phyloP scores from a whole-genome alignment of 768 basidiomycete genomes.

The Dioszegia hungarica region DNA sequence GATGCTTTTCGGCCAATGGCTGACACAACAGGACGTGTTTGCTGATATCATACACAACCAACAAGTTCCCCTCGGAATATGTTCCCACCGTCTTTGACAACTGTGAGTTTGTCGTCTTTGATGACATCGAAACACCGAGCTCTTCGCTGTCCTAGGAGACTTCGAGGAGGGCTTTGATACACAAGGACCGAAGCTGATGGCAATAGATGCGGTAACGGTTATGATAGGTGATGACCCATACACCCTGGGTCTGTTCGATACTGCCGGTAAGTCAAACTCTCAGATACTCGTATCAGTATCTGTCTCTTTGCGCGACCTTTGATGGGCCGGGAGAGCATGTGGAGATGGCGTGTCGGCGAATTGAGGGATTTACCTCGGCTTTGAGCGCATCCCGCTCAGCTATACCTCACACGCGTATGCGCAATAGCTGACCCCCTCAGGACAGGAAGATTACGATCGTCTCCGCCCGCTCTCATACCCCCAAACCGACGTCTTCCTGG shows the following conservation, averaged over 20 bases:
- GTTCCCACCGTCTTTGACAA: constrained; percentile 75
- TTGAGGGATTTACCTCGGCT: no score
- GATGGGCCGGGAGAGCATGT: no score
- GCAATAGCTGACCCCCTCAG: constrained; percentile 16
- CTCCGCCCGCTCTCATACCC: constrained; percentile 98
- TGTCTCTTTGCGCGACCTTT: background rate
- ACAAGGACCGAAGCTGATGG: no score
- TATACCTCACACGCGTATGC: no score
- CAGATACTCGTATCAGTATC: no score
- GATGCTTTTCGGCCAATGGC: background rate
- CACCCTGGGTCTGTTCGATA: constrained; percentile 96
- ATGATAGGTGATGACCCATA: constrained; percentile 99
- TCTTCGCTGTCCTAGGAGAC: no score
- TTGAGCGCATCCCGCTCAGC: no score
- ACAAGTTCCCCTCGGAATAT: constrained; percentile 66
- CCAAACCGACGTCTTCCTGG: constrained; percentile 98
- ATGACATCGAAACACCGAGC: no score
- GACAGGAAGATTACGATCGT: constrained; percentile 98
- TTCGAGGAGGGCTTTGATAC: no score
- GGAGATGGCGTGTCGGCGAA: no score
- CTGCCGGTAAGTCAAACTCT: constrained; percentile 82
- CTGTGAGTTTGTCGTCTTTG: constrained; percentile 44
- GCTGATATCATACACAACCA: constrained; percentile 49
- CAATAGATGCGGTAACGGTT: constrained; percentile 87
- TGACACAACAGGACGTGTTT: constrained; percentile 42